These are phyloP conservation scores for Xerophyta viscosa DNA, from an alignment of 106 monocot species.

Conservation along the genomic window DNA sequence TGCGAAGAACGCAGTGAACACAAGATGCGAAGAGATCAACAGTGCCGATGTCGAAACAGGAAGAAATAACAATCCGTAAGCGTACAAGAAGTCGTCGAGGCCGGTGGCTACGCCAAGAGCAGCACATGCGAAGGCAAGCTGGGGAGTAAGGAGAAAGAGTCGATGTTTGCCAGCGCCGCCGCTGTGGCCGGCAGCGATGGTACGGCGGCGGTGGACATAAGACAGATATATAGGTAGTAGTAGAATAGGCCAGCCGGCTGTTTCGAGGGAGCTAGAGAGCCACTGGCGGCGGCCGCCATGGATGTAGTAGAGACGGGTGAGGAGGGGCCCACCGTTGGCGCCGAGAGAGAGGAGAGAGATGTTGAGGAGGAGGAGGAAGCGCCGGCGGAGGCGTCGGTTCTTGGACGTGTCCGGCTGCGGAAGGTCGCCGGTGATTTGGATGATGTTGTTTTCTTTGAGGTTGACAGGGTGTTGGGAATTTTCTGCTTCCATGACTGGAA, in stretches of 20 bases:
- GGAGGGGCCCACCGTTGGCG: slow-evolving; percentile 3
- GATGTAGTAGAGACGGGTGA: slow-evolving; percentile 11
- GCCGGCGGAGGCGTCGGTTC: no score
- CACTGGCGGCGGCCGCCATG: slow-evolving; percentile 10
- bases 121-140: not conserved
- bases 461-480: no score
- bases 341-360: slow-evolving; percentile 3
- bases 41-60: slow-evolving; percentile 5
- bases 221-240: not conserved
- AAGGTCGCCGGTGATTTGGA: no score
- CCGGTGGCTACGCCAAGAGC: slow-evolving; percentile 2
- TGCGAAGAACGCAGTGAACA: slow-evolving; percentile 3
- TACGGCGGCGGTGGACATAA: not conserved
- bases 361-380: not conserved
- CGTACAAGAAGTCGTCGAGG: slow-evolving; percentile 5
- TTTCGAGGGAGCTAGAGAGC: slow-evolving; percentile 3
- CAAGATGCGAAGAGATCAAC: not conserved
- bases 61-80: slow-evolving; percentile 1
- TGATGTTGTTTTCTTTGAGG: no score
- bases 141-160: not conserved
- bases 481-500: no score
- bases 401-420: no score
- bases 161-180: not conserved
- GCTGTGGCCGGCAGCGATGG: not conserved
- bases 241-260: slow-evolving; percentile 1